Evolutionary conservation across 1,139 yeast species (phyloP), one percentile per base, ranked within the genome.

Genomic region (Candida neerlandica): DNA sequence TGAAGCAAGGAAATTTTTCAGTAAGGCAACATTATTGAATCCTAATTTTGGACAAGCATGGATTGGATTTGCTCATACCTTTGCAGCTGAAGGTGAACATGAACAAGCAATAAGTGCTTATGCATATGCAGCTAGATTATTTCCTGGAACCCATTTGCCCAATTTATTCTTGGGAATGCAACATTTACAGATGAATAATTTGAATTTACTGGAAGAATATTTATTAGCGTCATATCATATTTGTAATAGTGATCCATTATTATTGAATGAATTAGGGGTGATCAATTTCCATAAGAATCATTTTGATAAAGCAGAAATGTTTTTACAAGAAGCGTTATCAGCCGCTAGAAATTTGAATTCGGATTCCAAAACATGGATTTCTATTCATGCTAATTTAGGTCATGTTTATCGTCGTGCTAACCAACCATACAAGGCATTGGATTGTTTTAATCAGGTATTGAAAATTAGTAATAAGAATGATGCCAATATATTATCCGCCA

Each of bases 1-100:
- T 5, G 98, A 92, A 58, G 97, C 98, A 0, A 75, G 99, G 50
- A 80, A 88, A 55, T 90, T 82, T 64, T 95, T 92, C 66, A 85
- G 95, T 49, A 92, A 90, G 64, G 94, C 98, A 0, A 90, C 98
- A 0, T 77, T 91, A 58, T 69, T 92, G 56, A 87, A 90, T 58
- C 96, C 99, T 1, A 89, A 86, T 57, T 91, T 89, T 70, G 96
- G 96, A 0, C 95, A 89, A 49, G 97, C 98, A 1, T 95, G 99
- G 99, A 85, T 95, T 44, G 99, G 98, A 1, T 95, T 95, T 73
- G 98, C 98, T 1, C 98, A 94, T 63, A 92, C 99, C 0, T 95
- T 91, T 78, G 97, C 97, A 0, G 87, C 89, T 1, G 99, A 95
- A 65, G 96, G 97, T 9, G 99, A 95, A 67, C 98, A 95, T 62